phyloP scores from a whole-genome alignment of 306 rosid species.

The Phaseolus lunatus region DNA sequence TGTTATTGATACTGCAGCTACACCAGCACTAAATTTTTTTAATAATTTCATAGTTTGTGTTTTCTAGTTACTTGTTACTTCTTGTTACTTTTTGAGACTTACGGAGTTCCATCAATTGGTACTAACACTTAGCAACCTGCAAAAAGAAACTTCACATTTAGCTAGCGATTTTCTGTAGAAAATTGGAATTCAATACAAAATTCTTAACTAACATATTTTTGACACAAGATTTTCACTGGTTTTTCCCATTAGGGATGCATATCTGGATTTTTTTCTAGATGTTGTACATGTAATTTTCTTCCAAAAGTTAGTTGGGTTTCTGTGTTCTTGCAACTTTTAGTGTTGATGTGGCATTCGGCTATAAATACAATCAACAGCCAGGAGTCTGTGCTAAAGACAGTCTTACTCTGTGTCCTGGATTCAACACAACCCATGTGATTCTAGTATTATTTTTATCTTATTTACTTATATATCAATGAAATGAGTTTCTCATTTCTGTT shows the following conservation, averaged over 20 bases:
- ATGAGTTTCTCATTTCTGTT: constrained; percentile 6
- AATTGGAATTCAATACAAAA: constrained; percentile 14
- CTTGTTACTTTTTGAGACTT: constrained; percentile 88
- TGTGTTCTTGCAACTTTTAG: constrained; percentile 70
- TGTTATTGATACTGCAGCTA: too few relatives aligned
- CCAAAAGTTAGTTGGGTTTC: constrained; percentile 29
- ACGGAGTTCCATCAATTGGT: constrained; percentile 89
- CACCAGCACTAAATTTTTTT: too few relatives aligned
- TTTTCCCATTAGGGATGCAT: constrained; percentile 6
- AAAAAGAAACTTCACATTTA: background rate
- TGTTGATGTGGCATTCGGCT: constrained; percentile 89
- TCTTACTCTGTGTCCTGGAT: constrained; percentile 87
- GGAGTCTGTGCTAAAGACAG: constrained; percentile 84
- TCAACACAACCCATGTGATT: constrained; percentile 81
- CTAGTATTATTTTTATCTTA: constrained; percentile 63
- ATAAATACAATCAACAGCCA: constrained; percentile 71
- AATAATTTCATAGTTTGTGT: too few relatives aligned
- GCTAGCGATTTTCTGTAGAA: constrained; percentile 8
- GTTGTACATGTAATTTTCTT: background rate
- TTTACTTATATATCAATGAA: background rate
- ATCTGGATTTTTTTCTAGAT: constrained; percentile 27
- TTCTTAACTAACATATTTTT: background rate
- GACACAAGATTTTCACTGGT: constrained; percentile 11
- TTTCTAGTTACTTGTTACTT: too few relatives aligned
- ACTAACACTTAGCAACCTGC: constrained; percentile 35